Conservation (phyloP, 1,139 yeast species). For the Geotrichum citri-aurantii region DNA sequence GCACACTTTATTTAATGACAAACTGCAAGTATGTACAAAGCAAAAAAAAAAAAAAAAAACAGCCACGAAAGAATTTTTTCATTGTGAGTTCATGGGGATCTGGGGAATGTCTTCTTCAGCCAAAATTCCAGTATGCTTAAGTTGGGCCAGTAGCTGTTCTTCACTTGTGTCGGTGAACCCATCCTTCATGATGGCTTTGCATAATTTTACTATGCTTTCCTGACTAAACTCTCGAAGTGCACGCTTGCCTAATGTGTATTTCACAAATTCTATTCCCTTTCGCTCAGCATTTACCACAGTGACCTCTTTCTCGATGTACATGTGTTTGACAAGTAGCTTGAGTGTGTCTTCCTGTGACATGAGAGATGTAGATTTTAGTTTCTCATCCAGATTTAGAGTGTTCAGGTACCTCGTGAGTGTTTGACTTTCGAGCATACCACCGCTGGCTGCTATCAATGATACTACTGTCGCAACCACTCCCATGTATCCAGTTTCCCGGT, state of each 20-base stretch:
- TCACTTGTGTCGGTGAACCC: slow-evolving; percentile 3
- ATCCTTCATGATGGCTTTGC: slow-evolving; percentile 7
- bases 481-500: slow-evolving; percentile 13
- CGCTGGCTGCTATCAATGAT: slow-evolving; percentile 13
- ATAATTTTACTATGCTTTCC: slow-evolving; percentile 10
- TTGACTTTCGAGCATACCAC: slow-evolving; percentile 10
- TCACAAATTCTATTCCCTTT: slow-evolving; percentile 6
- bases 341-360: slow-evolving; percentile 7
- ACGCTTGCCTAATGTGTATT: slow-evolving; percentile 15
- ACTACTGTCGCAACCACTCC: slow-evolving; percentile 13
- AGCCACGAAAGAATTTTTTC: background rate
- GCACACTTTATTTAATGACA: no score
- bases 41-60: no score
- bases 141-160: slow-evolving; percentile 7
- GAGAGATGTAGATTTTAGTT: slow-evolving; percentile 3
- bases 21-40: no score
- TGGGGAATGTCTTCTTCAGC: slow-evolving; percentile 4
- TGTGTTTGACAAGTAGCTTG: slow-evolving; percentile 11
- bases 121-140: slow-evolving; percentile 11
- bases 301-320: slow-evolving; percentile 13
- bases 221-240: slow-evolving; percentile 16
- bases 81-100: background rate
- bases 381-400: slow-evolving; percentile 7
- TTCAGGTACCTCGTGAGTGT: slow-evolving; percentile 8
- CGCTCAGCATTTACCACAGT: slow-evolving; percentile 13